Percentiles rank a stretch among this genome's conserved stretches.
Conservation (phyloP, 176 grass and related monocot genomes). For the Zizania latifolia region DNA sequence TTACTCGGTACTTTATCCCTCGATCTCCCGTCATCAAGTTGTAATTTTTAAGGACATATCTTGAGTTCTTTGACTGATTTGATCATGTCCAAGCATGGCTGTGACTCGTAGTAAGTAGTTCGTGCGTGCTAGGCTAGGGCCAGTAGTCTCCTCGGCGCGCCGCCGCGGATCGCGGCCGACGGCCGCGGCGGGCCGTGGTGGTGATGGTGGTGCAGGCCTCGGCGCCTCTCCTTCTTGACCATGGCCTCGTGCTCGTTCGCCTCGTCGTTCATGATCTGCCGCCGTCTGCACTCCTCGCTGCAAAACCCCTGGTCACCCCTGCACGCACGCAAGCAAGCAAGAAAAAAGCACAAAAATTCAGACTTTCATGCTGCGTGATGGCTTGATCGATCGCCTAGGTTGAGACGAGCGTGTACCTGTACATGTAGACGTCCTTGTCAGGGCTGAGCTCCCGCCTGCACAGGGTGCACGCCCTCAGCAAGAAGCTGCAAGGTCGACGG, state of each 20-base stretch:
- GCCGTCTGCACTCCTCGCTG: constrained; percentile 53
- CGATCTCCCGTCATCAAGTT: background rate
- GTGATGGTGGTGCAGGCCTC: background rate
- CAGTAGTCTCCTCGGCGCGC: constrained; percentile 20
- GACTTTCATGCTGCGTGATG: background rate
- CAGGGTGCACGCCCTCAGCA: constrained; percentile 40
- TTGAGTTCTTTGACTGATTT: background rate
- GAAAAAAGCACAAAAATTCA: background rate
- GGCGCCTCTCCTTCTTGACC: constrained; percentile 18
- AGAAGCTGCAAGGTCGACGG: constrained; percentile 14
- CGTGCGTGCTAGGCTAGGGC: constrained; percentile 12
- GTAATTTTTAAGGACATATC: background rate
- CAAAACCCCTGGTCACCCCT: constrained; percentile 77
- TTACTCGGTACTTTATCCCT: background rate
- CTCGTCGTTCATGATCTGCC: constrained; percentile 48
- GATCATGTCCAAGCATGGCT: background rate
- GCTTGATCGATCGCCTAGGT: background rate
- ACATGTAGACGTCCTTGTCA: constrained; percentile 55
- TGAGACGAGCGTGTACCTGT: constrained; percentile 35
- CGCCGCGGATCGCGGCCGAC: background rate
- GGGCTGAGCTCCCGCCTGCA: constrained; percentile 56
- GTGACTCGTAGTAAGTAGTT: background rate
- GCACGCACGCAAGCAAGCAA: background rate
- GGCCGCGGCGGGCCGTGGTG: background rate
- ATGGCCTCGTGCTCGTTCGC: constrained; percentile 30